A percentile compares a stretch with the other conserved stretches of the same genome.
Evolutionary conservation across 192 early-diverging fungal genomes (phyloP).

Genomic region (Jimgerdemannia lactiflua): DNA sequence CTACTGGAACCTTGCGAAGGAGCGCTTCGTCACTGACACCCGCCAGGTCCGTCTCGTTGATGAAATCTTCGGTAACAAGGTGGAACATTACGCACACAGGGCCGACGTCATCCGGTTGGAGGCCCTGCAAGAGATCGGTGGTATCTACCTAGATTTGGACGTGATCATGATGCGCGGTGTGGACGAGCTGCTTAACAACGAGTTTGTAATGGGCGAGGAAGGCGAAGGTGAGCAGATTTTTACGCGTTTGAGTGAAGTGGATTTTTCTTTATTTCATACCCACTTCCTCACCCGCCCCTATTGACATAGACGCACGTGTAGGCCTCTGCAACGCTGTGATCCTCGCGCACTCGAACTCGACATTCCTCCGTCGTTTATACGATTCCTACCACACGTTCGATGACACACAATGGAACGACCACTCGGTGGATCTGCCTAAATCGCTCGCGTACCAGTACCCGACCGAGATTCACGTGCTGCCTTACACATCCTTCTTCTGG

Average conservation of each 20-base stretch:
- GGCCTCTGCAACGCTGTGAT: conserved; percentile 2
- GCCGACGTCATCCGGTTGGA: conserved; percentile 1
- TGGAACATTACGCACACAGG: background rate
- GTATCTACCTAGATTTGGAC: conserved; percentile 6
- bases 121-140: background rate
- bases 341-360: background rate
- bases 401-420: background rate
- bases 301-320: background rate
- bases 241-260: too few species aligned
- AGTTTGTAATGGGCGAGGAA: conserved; percentile 6
- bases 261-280: background rate
- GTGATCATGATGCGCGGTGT: background rate
- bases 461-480: background rate
- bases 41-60: background rate
- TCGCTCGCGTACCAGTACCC: background rate
- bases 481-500: conserved; percentile 3
- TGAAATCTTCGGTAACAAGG: background rate
- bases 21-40: background rate
- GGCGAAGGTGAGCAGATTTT: background rate
- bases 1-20: conserved; percentile 1
- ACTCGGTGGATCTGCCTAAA: background rate
- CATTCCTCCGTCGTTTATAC: background rate
- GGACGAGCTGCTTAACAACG: background rate
- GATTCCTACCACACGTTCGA: background rate
- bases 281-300: background rate